Conservation (phyloP, 129 eudicot species). For the Gnaphalium uliginosum region DNA sequence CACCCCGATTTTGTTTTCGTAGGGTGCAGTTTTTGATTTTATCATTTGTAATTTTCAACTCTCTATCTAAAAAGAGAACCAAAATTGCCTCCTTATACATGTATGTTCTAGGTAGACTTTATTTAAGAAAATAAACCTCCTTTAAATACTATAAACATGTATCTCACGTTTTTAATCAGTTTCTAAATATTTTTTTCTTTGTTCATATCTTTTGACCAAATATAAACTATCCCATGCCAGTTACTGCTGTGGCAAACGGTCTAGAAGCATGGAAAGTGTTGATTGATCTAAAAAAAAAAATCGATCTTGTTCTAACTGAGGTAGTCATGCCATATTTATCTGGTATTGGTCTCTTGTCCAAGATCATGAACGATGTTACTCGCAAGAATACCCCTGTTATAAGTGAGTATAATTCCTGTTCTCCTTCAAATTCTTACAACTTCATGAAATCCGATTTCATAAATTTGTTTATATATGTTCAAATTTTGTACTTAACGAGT, state of each 20-base stretch:
- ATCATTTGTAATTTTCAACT: conserved; percentile 1
- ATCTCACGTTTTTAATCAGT: conserved; percentile 10
- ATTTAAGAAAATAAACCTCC: conserved; percentile 15
- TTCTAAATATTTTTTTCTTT: conserved; percentile 3
- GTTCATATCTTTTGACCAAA: conserved; percentile 7
- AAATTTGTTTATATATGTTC: not conserved
- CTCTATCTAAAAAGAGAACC: conserved; percentile 3
- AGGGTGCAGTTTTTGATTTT: not conserved
- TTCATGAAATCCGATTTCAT: not conserved
- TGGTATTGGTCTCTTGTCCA: conserved; percentile 78
- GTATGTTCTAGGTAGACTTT: conserved; percentile 14
- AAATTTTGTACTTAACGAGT: conserved; percentile 23
- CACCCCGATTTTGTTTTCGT: not conserved
- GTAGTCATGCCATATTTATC: conserved; percentile 83
- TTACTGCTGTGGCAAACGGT: conserved; percentile 80
- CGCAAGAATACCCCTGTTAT: conserved; percentile 84
- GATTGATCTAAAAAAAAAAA: conserved; percentile 50
- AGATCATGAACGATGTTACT: conserved; percentile 67
- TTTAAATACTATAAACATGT: not conserved
- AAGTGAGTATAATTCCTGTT: conserved; percentile 52
- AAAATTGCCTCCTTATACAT: not conserved
- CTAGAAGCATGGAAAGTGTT: conserved; percentile 87
- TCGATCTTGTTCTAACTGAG: conserved; percentile 84
- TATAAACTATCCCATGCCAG: conserved; percentile 37
- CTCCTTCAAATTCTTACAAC: not conserved